These are phyloP conservation scores for Gymnopilus dilepis DNA, from an alignment of 768 basidiomycete species.

Conservation along the genomic window DNA sequence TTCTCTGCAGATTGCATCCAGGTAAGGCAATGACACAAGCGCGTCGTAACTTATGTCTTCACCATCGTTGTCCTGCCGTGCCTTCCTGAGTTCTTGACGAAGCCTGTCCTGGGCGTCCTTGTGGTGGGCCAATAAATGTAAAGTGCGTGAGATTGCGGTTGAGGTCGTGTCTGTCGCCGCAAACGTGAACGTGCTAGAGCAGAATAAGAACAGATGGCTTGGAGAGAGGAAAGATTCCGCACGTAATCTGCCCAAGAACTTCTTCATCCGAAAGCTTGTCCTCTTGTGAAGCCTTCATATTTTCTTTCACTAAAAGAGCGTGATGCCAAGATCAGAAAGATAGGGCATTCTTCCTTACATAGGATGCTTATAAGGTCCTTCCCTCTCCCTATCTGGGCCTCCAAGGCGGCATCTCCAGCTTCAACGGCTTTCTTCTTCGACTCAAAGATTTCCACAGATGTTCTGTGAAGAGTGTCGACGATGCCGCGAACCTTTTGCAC, in stretches of 20 bases:
- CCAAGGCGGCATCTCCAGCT: constrained; percentile 39
- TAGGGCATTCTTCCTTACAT: constrained; percentile 36
- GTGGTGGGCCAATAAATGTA: constrained; percentile 39
- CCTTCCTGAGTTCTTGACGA: constrained; percentile 38
- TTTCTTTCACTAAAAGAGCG: constrained; percentile 37
- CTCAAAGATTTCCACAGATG: constrained; percentile 40
- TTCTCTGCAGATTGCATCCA: constrained; percentile 47
- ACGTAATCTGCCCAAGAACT: constrained; percentile 38
- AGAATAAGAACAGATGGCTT: neutral
- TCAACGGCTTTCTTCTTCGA: constrained; percentile 41
- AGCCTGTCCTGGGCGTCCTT: constrained; percentile 43
- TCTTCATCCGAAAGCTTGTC: constrained; percentile 40
- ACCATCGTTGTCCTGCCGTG: constrained; percentile 25
- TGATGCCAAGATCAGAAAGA: neutral
- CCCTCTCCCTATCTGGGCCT: constrained; percentile 42
- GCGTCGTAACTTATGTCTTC: constrained; percentile 40
- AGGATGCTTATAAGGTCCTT: constrained; percentile 56
- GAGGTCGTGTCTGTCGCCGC: constrained; percentile 51
- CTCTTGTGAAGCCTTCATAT: constrained; percentile 36
- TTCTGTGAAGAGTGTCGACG: constrained; percentile 38
- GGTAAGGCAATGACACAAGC: constrained; percentile 40
- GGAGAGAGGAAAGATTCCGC: neutral
- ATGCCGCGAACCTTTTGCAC: constrained; percentile 38
- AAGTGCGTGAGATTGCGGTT: constrained; percentile 36
- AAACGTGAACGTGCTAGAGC: constrained; percentile 40